Percentiles rank a stretch among this genome's conserved stretches.
Conservation (phyloP, 768 basidiomycete genomes). For the Stropharia rugosoannulata region DNA sequence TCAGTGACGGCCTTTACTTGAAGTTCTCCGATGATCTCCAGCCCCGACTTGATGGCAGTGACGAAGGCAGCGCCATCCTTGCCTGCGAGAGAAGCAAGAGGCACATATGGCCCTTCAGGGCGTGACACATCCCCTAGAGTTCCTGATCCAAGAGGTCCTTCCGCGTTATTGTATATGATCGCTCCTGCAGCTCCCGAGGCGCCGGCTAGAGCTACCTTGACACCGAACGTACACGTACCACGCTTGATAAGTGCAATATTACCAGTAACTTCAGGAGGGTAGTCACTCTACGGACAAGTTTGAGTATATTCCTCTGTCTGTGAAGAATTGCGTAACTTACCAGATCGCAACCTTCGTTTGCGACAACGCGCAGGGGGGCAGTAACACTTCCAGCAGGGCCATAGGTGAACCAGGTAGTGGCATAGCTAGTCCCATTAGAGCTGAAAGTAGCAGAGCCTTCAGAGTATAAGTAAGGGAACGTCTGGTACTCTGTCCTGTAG, state of each 20-base stretch:
- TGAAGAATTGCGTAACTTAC: constrained; percentile 10
- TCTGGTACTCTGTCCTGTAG: constrained; percentile 27
- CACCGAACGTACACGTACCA: constrained; percentile 26
- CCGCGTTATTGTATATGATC: constrained; percentile 29
- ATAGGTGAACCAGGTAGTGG: constrained; percentile 21
- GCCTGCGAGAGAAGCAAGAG: constrained; percentile 23
- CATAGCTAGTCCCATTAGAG: constrained; percentile 12
- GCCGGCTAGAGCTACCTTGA: constrained; percentile 25
- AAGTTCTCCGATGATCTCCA: constrained; percentile 23
- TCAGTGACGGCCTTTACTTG: constrained; percentile 24
- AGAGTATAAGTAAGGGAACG: constrained; percentile 27
- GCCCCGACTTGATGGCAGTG: constrained; percentile 18
- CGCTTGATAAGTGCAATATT: constrained; percentile 28
- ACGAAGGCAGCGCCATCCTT: constrained; percentile 22
- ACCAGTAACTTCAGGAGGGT: constrained; percentile 21
- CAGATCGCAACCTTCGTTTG: constrained; percentile 24
- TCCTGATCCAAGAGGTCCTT: constrained; percentile 20
- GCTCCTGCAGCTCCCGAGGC: constrained; percentile 25
- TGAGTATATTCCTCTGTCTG: background rate
- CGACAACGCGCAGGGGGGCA: constrained; percentile 22
- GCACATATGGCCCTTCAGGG: constrained; percentile 25
- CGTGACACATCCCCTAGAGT: constrained; percentile 21
- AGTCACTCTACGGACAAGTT: constrained; percentile 17
- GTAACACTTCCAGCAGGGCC: constrained; percentile 23
- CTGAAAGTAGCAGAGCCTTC: constrained; percentile 20